Evolutionary conservation across 306 rosid genomes (phyloP).

Genomic region (Trifolium pratense): DNA sequence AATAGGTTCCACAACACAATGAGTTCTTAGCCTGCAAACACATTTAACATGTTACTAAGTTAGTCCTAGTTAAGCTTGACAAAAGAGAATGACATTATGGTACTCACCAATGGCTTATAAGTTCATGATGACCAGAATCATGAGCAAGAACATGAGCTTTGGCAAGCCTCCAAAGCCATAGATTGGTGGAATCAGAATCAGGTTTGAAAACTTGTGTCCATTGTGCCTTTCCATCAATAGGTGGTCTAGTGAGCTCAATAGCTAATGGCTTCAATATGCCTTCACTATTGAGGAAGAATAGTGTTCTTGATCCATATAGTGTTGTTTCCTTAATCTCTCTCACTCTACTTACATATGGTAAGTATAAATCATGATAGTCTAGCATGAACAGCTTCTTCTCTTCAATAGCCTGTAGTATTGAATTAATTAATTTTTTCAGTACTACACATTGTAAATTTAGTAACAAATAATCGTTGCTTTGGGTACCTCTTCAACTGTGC

Average conservation of each 20-base stretch:
- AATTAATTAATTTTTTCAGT: neutral
- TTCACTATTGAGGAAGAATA: constrained; percentile 47
- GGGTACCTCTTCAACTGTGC: constrained; percentile 51
- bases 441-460: neutral
- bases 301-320: constrained; percentile 52
- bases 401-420: constrained; percentile 44
- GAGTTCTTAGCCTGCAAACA: constrained; percentile 54
- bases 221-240: constrained; percentile 38
- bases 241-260: constrained; percentile 55
- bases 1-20: constrained; percentile 48
- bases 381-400: constrained; percentile 51
- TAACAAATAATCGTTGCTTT: neutral
- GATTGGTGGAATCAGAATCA: constrained; percentile 39
- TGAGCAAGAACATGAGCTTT: constrained; percentile 57
- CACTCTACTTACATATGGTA: constrained; percentile 55
- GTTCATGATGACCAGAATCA: constrained; percentile 55
- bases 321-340: constrained; percentile 47
- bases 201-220: constrained; percentile 54
- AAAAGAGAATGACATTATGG: neutral
- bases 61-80: neutral
- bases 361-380: constrained; percentile 54
- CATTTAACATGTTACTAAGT: neutral
- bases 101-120: constrained; percentile 51
- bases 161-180: constrained; percentile 62
- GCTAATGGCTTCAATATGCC: constrained; percentile 59